Base-by-base conservation (phyloP, 2,329 filamentous ascomycete genomes). In the Fusarium sacchari region DNA sequence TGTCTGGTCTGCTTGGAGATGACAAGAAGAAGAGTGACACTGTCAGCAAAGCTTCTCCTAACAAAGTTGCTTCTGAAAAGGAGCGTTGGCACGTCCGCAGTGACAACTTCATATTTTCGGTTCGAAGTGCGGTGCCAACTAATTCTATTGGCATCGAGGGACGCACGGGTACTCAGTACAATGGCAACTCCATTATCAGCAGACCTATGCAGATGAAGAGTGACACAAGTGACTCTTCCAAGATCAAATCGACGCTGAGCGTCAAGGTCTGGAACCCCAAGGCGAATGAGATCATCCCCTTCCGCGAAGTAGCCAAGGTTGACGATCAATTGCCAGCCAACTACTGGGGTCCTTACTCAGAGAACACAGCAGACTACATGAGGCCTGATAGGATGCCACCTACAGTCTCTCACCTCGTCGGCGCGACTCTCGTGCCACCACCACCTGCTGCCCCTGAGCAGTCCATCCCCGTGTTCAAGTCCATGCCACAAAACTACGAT, bases 21-120 rank as follows among this genome's bases (percentile, higher is more conserved):
- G 52, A 56, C 5, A 43, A 56, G 52, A 56, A 56, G 9, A 43
- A 43, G 37, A 43, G 52, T 0, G 52, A 56, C 22, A 32, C 37
- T 0, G 52, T 43, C 22, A 43, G 1, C 12, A 56, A 56, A 24
- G 12, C 52, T 7, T 2, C 37, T 0, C 0, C 1, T 9, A 56
- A 56, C 17, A 56, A 56, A 26, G 3, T 56, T 26, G 3, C 37
- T 32, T 3, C 52, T 0, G 36, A 12, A 0, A 56, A 56, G 1
- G 52, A 56, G 22, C 26, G 37, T 8, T 56, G 52, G 52, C 26
- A 56, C 11, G 52, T 56, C 26, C 52, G 52, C 0, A 15, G 52
- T 8, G 52, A 56, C 22, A 56, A 56, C 26, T 56, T 56, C 12
- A 56, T 56, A 11, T 56, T 56, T 5, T 56, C 52, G 0, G 52